These are phyloP conservation scores for Penicillium paxilli DNA, from an alignment of 495 filamentous ascomycete genomes.

Conservation along the genomic window DNA sequence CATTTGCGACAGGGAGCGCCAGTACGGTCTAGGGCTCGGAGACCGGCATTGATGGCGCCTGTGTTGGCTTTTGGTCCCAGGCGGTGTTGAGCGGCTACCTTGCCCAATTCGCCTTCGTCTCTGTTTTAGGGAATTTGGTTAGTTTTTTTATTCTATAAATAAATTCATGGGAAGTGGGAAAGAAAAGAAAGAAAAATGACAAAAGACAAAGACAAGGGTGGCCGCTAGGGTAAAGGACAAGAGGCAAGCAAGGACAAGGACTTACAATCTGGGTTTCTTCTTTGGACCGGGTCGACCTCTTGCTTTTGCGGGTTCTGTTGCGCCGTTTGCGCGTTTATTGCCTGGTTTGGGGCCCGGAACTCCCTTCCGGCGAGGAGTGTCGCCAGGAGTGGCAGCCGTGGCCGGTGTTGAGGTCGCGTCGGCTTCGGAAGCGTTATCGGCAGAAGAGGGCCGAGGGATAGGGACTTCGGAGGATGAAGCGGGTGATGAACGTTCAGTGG, in stretches of 20 bases:
- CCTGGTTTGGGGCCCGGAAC: conserved; percentile 57
- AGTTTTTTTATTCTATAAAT: too few species aligned
- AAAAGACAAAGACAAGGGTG: too few species aligned
- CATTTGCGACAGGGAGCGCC: conserved; percentile 91
- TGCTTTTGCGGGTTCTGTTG: conserved; percentile 63
- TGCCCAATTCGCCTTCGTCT: conserved; percentile 61
- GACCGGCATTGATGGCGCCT: conserved; percentile 94
- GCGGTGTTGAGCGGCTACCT: conserved; percentile 59
- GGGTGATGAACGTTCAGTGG: conserved; percentile 46
- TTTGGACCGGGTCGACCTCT: conserved; percentile 90
- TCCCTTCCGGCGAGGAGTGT: conserved; percentile 56
- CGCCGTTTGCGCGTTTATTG: conserved; percentile 58
- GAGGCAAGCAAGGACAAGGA: not conserved
- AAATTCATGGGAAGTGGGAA: too few species aligned
- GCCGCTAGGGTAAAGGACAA: not conserved
- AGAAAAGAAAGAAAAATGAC: too few species aligned
- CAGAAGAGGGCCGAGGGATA: conserved; percentile 50
- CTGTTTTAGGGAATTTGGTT: conserved; percentile 35
- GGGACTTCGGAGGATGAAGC: conserved; percentile 52
- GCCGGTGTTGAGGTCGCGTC: conserved; percentile 55
- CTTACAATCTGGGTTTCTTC: conserved; percentile 89
- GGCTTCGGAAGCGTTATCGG: conserved; percentile 55
- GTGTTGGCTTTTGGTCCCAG: conserved; percentile 97
- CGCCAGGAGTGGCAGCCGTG: conserved; percentile 52
- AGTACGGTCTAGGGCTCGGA: conserved; percentile 88